These are phyloP conservation scores for Kurtzmaniella cleridarum DNA, from an alignment of 805 yeast species.

Conservation along the genomic window DNA sequence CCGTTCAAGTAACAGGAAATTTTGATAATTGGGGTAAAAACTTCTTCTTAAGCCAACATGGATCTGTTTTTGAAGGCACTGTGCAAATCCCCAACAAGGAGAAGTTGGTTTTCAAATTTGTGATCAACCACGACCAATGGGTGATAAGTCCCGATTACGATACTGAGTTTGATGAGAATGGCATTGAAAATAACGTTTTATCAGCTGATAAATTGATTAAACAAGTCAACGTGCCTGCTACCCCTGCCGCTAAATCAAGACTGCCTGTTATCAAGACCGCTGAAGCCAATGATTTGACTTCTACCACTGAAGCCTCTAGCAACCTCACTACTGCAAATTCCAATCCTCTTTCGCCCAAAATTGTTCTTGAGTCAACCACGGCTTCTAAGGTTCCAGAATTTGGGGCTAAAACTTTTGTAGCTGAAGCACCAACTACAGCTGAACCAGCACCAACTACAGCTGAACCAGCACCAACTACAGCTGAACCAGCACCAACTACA, in stretches of 20 bases:
- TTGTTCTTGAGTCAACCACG: slow-evolving; percentile 7
- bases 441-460: slow-evolving; percentile 5
- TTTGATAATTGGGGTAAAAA: slow-evolving; percentile 35
- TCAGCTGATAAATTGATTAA: slow-evolving; percentile 12
- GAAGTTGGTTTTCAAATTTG: slow-evolving; percentile 32
- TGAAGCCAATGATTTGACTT: slow-evolving; percentile 3
- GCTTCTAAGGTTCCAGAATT: slow-evolving; percentile 4
- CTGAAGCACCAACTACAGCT: slow-evolving; percentile 3
- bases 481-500: slow-evolving; percentile 1
- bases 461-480: neutral
- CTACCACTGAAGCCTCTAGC: slow-evolving; percentile 3
- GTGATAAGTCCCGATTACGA: slow-evolving; percentile 11
- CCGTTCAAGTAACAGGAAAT: slow-evolving; percentile 35
- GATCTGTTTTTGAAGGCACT: slow-evolving; percentile 14
- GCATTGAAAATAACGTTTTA: slow-evolving; percentile 21
- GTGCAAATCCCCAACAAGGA: slow-evolving; percentile 17
- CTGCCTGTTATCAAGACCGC: neutral
- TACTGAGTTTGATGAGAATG: slow-evolving; percentile 16
- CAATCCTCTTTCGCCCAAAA: slow-evolving; percentile 7
- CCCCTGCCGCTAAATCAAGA: neutral
- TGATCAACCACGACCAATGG: slow-evolving; percentile 32
- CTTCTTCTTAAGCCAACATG: slow-evolving; percentile 12
- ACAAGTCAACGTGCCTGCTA: neutral
- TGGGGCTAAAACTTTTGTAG: slow-evolving; percentile 1
- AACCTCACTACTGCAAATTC: slow-evolving; percentile 7